Base-by-base conservation (phyloP, 371 early-diverging fungal species). In the Umbelopsis sp. region DNA sequence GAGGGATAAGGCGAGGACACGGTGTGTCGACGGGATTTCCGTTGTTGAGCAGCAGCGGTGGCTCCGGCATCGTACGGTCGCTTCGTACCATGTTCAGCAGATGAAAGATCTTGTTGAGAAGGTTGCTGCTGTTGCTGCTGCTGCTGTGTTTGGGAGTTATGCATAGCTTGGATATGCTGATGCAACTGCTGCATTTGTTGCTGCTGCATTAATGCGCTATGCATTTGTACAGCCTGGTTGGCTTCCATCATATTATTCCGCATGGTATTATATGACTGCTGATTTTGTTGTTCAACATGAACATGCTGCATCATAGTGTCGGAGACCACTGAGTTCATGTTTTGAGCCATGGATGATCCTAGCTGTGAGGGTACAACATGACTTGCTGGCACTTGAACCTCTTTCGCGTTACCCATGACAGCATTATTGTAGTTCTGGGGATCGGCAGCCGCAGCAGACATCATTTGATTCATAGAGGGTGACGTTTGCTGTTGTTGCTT, bases 1-100 rank as follows among this genome's bases (percentile, higher is more conserved):
- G 76, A 73, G 2, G 72, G 72, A 48, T 52, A 52, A 7, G 72
- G 65, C 6, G 65, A 73, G 4, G 76, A 76, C 11, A 57, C 57
- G 12, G 57, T 57, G 29, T 57, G 57, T 6, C 57, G 57, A 57
- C 57, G 57, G 29, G 57, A 57, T 57, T 57, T 57, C 12, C 57
- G 57, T 14, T 57, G 57, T 35, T 29, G 35, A 35, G 41, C 41
- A 41, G 10, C 38, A 38, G 38, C 10, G 7, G 38, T 12, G 4
- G 35, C 57, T 5, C 32, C 32, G 14, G 32, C 11, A 32, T 57
- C 57, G 14, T 18, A 14, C 11, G 57, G 57, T 57, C 57, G 57
- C 18, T 57, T 57, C n/a, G 57, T 35, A 16, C 57, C 57, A 57
- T 57, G 57, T 3, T 25, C 29, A 18, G 48, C 48, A 16, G 18